phyloP scores from a whole-genome alignment of 345 rosid species.

The Populus euphratica region DNA sequence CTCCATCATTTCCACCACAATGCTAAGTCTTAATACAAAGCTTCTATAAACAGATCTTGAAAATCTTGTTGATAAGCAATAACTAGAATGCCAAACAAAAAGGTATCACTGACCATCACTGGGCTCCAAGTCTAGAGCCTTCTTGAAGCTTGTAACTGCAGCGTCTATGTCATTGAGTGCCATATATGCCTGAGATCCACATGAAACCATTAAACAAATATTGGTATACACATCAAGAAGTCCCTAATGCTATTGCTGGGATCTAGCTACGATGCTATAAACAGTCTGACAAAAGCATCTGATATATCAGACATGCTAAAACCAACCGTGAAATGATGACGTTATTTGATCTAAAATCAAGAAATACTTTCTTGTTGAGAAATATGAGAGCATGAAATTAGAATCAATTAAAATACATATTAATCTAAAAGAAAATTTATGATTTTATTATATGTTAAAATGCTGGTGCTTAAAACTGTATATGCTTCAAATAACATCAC shows the following conservation, averaged over 20 bases:
- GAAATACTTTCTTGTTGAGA: not conserved
- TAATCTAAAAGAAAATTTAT: not conserved
- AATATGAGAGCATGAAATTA: not conserved
- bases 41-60: not conserved
- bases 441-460: not conserved
- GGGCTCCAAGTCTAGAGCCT: slow-evolving; percentile 79
- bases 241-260: not conserved
- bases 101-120: slow-evolving; percentile 52
- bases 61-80: not conserved
- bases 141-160: slow-evolving; percentile 79
- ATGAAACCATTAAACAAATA: not conserved
- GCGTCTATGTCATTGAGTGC: slow-evolving; percentile 82
- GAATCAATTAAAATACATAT: no score
- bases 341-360: not conserved
- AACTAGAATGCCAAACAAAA: not conserved
- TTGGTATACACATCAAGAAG: not conserved
- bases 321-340: not conserved
- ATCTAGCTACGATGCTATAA: not conserved
- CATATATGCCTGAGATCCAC: slow-evolving; percentile 54
- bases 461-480: not conserved
- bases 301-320: not conserved
- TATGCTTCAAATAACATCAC: not conserved
- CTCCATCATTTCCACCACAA: not conserved
- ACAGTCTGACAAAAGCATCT: not conserved
- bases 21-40: not conserved